phyloP scores from a whole-genome alignment of 306 rosid species.

The Erythrophleum fordii region DNA sequence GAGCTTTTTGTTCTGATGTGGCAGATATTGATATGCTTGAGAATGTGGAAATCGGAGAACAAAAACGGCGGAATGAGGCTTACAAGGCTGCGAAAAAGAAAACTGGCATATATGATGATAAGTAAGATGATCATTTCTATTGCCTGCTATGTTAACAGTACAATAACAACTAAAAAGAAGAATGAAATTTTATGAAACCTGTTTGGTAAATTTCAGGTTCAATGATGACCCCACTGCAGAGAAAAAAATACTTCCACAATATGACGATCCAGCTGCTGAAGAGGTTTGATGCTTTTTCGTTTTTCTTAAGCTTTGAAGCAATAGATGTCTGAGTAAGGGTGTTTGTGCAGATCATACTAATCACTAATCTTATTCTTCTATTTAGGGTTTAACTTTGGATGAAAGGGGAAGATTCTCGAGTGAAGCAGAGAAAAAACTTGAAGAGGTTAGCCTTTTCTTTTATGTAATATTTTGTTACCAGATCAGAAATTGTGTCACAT shows the following conservation, averaged over 20 bases:
- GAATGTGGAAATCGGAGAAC: constrained; percentile 94
- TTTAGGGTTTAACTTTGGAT: constrained; percentile 83
- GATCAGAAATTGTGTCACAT: constrained; percentile 22
- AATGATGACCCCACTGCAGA: constrained; percentile 77
- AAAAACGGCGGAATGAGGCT: constrained; percentile 79
- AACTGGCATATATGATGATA: constrained; percentile 78
- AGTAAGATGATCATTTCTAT: constrained; percentile 57
- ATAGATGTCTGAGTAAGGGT: constrained; percentile 11
- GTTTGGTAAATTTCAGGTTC: constrained; percentile 61
- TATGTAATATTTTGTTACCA: constrained; percentile 11
- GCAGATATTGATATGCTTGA: constrained; percentile 94
- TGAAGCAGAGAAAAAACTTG: constrained; percentile 92
- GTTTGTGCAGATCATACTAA: constrained; percentile 21
- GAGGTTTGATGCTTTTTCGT: constrained; percentile 57
- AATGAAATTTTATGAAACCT: constrained; percentile 24
- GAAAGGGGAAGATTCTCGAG: constrained; percentile 73
- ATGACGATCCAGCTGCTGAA: constrained; percentile 81
- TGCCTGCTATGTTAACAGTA: not conserved
- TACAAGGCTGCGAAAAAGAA: constrained; percentile 92
- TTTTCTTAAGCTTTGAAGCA: not conserved
- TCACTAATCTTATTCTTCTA: constrained; percentile 31
- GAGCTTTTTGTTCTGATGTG: constrained; percentile 46
- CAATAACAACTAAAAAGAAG: constrained; percentile 24
- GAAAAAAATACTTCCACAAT: constrained; percentile 90
- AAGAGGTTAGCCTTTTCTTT: constrained; percentile 63